Conservation (phyloP, 768 basidiomycete genomes). For the Pluteus cervinus region DNA sequence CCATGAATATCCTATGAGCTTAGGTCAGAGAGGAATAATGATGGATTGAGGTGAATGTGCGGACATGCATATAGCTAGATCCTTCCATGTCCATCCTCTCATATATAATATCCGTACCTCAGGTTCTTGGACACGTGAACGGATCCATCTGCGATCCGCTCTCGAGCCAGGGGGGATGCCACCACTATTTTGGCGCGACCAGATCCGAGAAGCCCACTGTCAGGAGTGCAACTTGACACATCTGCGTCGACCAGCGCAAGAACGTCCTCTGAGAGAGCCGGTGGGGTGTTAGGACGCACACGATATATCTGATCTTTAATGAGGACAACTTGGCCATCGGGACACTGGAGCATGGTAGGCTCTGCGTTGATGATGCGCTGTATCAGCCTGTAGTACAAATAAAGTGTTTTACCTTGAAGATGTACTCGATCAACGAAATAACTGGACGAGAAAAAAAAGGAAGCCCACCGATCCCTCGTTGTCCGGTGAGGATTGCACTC, state of each 20-base stretch:
- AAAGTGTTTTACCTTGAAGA: slow-evolving; percentile 2
- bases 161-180: slow-evolving; percentile 1
- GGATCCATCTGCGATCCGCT: slow-evolving; percentile 3
- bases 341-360: slow-evolving; percentile 1
- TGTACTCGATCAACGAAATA: too few relatives aligned
- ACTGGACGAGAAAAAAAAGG: too few relatives aligned
- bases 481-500: slow-evolving; percentile 4
- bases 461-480: slow-evolving; percentile 4
- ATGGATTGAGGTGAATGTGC: too few relatives aligned
- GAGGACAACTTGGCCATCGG: neutral
- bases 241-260: slow-evolving; percentile 3
- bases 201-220: neutral
- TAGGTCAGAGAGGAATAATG: too few relatives aligned
- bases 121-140: neutral
- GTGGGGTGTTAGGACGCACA: too few relatives aligned
- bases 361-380: slow-evolving; percentile 1
- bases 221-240: neutral
- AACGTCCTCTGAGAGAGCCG: slow-evolving; percentile 1
- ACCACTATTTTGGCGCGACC: neutral
- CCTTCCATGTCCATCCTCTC: neutral
- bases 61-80: neutral
- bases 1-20: too few relatives aligned
- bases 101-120: neutral
- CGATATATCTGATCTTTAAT: slow-evolving; percentile 1
- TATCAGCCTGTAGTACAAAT: slow-evolving; percentile 3